phyloP scores from a whole-genome alignment of 306 rosid species.

The Argentina anserina region DNA sequence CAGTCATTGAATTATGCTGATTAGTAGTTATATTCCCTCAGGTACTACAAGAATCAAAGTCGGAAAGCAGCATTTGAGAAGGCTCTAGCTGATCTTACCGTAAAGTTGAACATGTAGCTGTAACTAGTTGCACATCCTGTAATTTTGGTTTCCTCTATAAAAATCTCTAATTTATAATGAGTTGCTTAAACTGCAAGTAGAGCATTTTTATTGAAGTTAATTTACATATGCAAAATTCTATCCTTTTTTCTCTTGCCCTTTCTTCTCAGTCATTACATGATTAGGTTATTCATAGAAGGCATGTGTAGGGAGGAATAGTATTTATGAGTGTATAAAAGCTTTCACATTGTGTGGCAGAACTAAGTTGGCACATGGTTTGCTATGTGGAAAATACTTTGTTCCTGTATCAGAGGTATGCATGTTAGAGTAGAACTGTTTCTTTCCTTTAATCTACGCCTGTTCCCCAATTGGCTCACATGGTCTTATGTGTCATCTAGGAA shows the following conservation, averaged over 20 bases:
- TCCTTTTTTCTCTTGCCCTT: not conserved
- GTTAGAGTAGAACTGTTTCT: not conserved
- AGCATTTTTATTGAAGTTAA: not conserved
- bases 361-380: constrained; percentile 75
- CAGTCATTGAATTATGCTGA: not conserved
- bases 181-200: not conserved
- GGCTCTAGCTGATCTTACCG: constrained; percentile 92
- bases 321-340: constrained; percentile 8
- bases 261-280: not conserved
- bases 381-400: constrained; percentile 77
- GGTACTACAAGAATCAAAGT: constrained; percentile 56
- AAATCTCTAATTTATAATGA: not conserved
- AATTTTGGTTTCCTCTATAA: not conserved
- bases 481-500: constrained; percentile 42
- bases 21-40: constrained; percentile 20
- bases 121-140: constrained; percentile 29
- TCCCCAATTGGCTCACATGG: not conserved
- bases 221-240: not conserved
- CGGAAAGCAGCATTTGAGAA: constrained; percentile 56
- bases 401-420: constrained; percentile 57
- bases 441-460: constrained; percentile 1
- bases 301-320: not conserved
- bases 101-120: constrained; percentile 84
- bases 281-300: not conserved
- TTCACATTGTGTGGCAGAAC: constrained; percentile 48